A percentile compares a stretch with the other conserved stretches of the same genome.
Conservation (phyloP, 2,329 filamentous ascomycete genomes). For the Raffaelea deltoideospora region DNA sequence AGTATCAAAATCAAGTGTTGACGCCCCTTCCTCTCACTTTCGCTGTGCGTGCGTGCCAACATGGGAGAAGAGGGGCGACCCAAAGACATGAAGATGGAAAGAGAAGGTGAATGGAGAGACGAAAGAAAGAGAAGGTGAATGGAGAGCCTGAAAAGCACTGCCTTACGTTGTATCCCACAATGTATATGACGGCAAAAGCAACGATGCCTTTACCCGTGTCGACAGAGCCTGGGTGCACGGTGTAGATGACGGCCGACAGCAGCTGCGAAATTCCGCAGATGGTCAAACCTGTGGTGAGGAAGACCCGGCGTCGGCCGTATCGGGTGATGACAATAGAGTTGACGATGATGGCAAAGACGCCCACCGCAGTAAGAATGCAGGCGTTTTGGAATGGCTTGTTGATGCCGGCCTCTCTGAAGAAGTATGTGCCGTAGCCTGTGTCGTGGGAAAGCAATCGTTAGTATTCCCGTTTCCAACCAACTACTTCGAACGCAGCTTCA, state of each 20-base stretch:
- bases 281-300: constrained; percentile 33
- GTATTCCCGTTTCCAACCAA: too few relatives aligned
- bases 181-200: constrained; percentile 35
- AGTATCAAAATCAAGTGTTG: background rate
- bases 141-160: too few relatives aligned
- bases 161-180: constrained; percentile 33
- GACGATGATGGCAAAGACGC: constrained; percentile 37
- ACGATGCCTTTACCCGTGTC: constrained; percentile 32
- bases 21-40: too few relatives aligned
- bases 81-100: background rate
- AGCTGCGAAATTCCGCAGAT: constrained; percentile 39
- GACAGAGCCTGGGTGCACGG: constrained; percentile 20
- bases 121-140: background rate
- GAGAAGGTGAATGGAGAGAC: background rate
- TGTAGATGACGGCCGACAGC: constrained; percentile 36
- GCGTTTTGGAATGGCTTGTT: constrained; percentile 39
- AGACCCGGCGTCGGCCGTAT: constrained; percentile 35
- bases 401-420: constrained; percentile 43
- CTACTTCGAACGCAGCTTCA: too few relatives aligned
- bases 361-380: constrained; percentile 37
- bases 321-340: constrained; percentile 37
- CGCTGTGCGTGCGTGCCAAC: too few relatives aligned
- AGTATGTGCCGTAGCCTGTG: constrained; percentile 39
- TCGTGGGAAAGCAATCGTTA: constrained; percentile 1
- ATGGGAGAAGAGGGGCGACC: too few relatives aligned